phyloP scores from a whole-genome alignment of 116 monocot species.

The Dioscorea cayenensis region DNA sequence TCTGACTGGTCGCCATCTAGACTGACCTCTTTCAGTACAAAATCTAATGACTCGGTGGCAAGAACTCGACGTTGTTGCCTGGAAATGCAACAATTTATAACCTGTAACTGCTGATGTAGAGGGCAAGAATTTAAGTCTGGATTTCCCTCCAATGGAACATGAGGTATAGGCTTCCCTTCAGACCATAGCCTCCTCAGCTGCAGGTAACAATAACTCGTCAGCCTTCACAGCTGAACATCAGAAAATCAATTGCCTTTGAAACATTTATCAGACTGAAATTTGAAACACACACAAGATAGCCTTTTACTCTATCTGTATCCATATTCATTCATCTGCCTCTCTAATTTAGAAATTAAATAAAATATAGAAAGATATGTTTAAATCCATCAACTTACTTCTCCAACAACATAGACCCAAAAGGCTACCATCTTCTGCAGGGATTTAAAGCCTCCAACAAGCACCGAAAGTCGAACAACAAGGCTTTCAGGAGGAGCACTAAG shows the following conservation, averaged over 20 bases:
- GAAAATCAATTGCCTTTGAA: no score
- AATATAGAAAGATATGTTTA: no score
- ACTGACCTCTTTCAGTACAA: constrained; percentile 25
- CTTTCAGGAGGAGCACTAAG: constrained; percentile 76
- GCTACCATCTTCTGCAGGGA: constrained; percentile 60
- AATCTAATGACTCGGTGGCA: constrained; percentile 51
- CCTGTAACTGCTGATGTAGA: constrained; percentile 77
- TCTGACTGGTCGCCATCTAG: constrained; percentile 6
- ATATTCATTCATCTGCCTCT: no score
- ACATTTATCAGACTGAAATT: no score
- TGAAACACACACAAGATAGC: no score
- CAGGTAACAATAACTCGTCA: constrained; percentile 3
- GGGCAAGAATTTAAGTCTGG: constrained; percentile 79
- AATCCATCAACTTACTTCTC: constrained; percentile 41
- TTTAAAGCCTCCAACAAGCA: constrained; percentile 50
- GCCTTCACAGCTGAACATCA: no score
- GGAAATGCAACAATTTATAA: constrained; percentile 84
- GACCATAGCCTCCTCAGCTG: constrained; percentile 79
- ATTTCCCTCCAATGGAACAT: constrained; percentile 64
- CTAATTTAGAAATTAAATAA: no score
- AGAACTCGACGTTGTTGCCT: constrained; percentile 40
- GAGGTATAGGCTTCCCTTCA: constrained; percentile 64
- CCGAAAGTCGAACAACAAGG: constrained; percentile 50
- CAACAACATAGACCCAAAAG: constrained; percentile 62
- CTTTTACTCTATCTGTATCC: no score